Percentiles rank a stretch among this genome's conserved stretches.
Evolutionary conservation across 2,329 filamentous ascomycete genomes (phyloP).

Genomic region (Aspergillus novofumigatus): DNA sequence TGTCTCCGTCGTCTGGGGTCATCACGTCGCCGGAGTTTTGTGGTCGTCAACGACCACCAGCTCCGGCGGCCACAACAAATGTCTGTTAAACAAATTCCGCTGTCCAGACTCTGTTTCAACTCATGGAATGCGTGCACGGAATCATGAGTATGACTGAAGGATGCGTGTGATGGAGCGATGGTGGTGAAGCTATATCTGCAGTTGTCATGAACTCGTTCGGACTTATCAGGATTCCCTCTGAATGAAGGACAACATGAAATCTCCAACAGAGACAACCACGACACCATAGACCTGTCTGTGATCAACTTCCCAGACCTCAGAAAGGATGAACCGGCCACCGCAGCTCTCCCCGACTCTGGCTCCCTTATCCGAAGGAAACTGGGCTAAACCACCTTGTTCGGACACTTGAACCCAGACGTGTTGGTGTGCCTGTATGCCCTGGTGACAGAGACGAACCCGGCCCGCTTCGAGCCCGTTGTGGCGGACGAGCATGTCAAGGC

Average conservation of each 20-base stretch:
- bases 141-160: background rate
- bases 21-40: too few species aligned
- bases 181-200: background rate
- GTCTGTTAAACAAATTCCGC: background rate
- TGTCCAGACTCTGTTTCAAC: background rate
- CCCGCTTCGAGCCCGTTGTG: too few species aligned
- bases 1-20: background rate
- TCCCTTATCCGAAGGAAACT: background rate
- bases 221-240: background rate
- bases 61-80: background rate
- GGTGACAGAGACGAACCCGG: too few species aligned
- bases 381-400: background rate
- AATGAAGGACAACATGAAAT: background rate
- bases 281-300: background rate
- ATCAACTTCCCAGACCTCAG: background rate
- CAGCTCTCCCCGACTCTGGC: too few species aligned
- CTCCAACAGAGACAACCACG: background rate
- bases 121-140: background rate
- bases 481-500: background rate
- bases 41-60: background rate
- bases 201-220: background rate
- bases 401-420: background rate
- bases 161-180: background rate
- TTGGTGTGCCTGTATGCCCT: background rate
- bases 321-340: background rate